Base-by-base conservation (phyloP, 2,329 filamentous ascomycete genomes). In the Venturia pyrina region DNA sequence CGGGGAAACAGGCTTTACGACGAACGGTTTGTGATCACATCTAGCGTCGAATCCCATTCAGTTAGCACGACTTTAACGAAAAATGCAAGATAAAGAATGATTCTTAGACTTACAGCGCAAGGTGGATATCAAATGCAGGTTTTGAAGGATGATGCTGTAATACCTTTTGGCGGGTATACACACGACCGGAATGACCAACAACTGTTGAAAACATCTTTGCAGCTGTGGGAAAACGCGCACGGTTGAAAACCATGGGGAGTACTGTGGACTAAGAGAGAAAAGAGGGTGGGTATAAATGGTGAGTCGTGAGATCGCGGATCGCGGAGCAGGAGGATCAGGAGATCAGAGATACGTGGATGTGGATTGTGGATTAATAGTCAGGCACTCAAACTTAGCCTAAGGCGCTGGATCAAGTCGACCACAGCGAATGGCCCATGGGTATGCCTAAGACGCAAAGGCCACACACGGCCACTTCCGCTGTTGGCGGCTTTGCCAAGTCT, bases 41-140 rank as follows among this genome's bases (percentile, higher is more conserved):
- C 74, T 76, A 68, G 68, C 19, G 5, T 48, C 44, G 44, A 48
- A 21, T 21, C 44, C 44, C 44, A 62, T 71, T 67, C 66, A n/a
- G 65, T 64, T 64, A 66, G 50, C 61, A 65, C 67, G 67, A 65
- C 41, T 19, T 40, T 10, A 40, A 40, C 37, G 37, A 40, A 40
- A 40, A 40, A 40, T n/a, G n/a, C 69, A 65, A 60, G 64, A 66
- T 68, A 28, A 59, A 66, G 24, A 69, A 68, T 64, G 66, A 66
- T 65, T 69, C 46, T 68, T 60, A 67, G 70, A 74, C 72, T 57
- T 72, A 75, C 76, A 73, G 66, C 57, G 75, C 74, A 71, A 73
- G 75, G 68, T 73, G 74, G 66, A 78, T 69, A 69, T 68, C 73
- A n/a, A 71, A 65, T 46, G 67, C 69, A 59, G 76, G 70, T 64